A percentile compares a stretch with the other conserved stretches of the same genome.
phyloP scores from a whole-genome alignment of 1,284 basidiomycete species.

The Puccinia coronata region DNA sequence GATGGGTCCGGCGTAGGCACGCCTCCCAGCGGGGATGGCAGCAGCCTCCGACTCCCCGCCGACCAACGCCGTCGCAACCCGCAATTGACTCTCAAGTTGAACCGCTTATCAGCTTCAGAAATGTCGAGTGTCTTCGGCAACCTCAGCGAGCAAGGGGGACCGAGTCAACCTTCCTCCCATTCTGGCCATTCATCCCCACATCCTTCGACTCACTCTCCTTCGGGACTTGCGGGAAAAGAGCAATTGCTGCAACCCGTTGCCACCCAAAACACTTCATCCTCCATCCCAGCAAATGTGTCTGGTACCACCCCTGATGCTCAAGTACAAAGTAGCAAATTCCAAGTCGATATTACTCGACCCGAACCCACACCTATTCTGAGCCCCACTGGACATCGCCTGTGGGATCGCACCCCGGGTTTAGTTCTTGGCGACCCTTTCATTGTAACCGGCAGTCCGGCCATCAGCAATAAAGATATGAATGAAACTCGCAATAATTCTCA shows the following conservation, averaged over 20 bases:
- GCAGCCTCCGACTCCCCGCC: not conserved
- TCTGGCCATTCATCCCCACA: not conserved
- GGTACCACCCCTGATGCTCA: not conserved
- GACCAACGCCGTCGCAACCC: slow-evolving; percentile 46
- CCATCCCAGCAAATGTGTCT: not conserved
- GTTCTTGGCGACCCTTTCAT: slow-evolving; percentile 45
- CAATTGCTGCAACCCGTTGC: not conserved
- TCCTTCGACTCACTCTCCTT: not conserved
- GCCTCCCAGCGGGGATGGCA: not conserved
- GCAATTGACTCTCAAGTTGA: slow-evolving; percentile 46
- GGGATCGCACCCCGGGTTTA: slow-evolving; percentile 48
- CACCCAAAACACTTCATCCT: not conserved
- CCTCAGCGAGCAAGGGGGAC: not conserved
- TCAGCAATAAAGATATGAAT: not conserved
- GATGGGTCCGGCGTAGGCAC: slow-evolving; percentile 3
- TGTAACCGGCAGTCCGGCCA: not conserved
- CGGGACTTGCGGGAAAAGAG: not conserved
- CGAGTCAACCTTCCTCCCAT: not conserved
- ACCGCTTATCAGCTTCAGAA: slow-evolving; percentile 25
- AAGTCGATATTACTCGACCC: slow-evolving; percentile 21
- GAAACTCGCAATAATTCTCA: not conserved
- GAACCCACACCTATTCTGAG: slow-evolving; percentile 49
- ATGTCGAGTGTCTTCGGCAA: slow-evolving; percentile 25
- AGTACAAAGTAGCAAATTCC: slow-evolving; percentile 4
- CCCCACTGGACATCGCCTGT: slow-evolving; percentile 36